Conservation (phyloP, 345 rosid species). For the Toxicodendron radicans region DNA sequence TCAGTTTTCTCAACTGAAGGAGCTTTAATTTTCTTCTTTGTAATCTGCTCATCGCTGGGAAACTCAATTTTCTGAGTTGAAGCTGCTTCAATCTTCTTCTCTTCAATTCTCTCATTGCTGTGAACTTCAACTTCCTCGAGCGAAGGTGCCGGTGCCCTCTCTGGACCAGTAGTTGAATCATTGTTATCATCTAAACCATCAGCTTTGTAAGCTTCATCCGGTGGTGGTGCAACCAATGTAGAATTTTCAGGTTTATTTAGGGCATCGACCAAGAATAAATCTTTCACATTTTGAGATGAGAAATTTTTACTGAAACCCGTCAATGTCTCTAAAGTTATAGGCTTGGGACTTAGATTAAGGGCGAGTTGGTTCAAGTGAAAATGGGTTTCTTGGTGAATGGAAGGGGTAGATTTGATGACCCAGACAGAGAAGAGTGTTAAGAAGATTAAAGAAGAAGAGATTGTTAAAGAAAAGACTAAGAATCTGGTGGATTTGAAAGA, state of each 20-base stretch:
- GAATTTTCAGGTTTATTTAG: slow-evolving; percentile 30
- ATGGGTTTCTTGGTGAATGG: slow-evolving; percentile 33
- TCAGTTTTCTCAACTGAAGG: slow-evolving; percentile 27
- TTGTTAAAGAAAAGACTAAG: slow-evolving; percentile 45
- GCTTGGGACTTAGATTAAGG: slow-evolving; percentile 19
- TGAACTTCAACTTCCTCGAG: slow-evolving; percentile 24
- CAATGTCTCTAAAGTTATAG: slow-evolving; percentile 30
- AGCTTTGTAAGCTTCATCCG: slow-evolving; percentile 10
- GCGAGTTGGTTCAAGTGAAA: slow-evolving; percentile 39
- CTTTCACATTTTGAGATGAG: slow-evolving; percentile 27
- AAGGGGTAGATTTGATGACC: slow-evolving; percentile 55
- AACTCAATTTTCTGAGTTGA: slow-evolving; percentile 15
- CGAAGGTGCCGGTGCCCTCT: slow-evolving; percentile 24
- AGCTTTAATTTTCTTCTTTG: slow-evolving; percentile 16
- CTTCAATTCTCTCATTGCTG: slow-evolving; percentile 19
- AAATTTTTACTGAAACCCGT: slow-evolving; percentile 27
- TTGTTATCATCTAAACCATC: slow-evolving; percentile 12
- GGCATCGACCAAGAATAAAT: slow-evolving; percentile 39
- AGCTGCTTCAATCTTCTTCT: slow-evolving; percentile 4
- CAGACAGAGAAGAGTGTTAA: slow-evolving; percentile 54
- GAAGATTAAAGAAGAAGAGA: slow-evolving; percentile 61
- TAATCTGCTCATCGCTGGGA: slow-evolving; percentile 14
- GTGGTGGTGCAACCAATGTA: slow-evolving; percentile 20
- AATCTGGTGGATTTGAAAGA: slow-evolving; percentile 59
- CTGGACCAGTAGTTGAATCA: slow-evolving; percentile 22